Base-by-base conservation (phyloP, 805 yeast genomes). In the Saccharomyces kudriavzevii region DNA sequence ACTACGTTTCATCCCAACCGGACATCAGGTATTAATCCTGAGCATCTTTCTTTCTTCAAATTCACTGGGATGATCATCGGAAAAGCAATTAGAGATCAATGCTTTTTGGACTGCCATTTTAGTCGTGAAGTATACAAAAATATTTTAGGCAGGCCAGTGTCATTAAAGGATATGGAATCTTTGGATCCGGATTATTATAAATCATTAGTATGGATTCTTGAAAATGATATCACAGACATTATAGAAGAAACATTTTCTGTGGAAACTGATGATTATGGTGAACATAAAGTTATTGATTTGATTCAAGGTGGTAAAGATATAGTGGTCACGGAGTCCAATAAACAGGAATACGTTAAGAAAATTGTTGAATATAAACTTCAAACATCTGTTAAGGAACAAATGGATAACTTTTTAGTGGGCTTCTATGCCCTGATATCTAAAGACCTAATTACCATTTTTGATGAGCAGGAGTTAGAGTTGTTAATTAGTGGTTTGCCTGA, bases 1-100 rank as follows among this genome's bases (percentile, higher is more conserved):
- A 89, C 96, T 0, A 89, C 97, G 0, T 94, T 90, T 77, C 97
- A 92, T 69, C 97, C 99, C 2, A 92, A 92, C 66, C 75, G 97
- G 57, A 84, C 95, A 0, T 89, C 97, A 0, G 87, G 89, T 75
- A 88, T 89, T 31, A 90, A 92, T 63, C 96, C 97, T 0, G 97
- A 91, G 64, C 97, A 91, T 70, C 71, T 89, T 55, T 85, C 95
- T 8, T 91, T 89, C 69, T 94, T 92, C 80, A 89, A 89, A 67
- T 94, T 94, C 69, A 87, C 91, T 68, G 99, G 99, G 24, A 78
- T 95, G 64, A 78, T 94, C 28, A 88, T 94, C 61, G 99, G 97
- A 51, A 91, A 94, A 64, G 98, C 99, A 0, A 86, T 94, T 11
- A 85, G 78, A 65, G 99, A 94, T 65, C 83, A 83, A 30, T 83